Percentiles rank a stretch among this genome's conserved stretches.
These are phyloP conservation scores for Flaveria floridana DNA, from an alignment of 140 eudicot genomes.

Conservation along the genomic window DNA sequence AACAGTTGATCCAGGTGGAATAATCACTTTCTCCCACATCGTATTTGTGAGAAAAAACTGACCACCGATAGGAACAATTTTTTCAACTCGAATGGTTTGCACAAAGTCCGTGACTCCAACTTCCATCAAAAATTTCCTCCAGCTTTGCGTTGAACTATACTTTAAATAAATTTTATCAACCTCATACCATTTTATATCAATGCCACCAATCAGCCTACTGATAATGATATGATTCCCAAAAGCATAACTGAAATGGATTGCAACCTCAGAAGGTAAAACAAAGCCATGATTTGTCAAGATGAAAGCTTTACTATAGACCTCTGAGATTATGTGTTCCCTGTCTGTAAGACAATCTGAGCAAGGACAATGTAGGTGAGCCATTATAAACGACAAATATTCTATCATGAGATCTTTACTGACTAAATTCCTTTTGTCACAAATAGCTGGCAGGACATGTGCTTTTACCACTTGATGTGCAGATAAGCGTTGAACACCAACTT, in stretches of 20 bases:
- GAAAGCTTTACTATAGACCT: conserved; percentile 53
- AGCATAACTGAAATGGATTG: conserved; percentile 64
- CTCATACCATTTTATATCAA: conserved; percentile 72
- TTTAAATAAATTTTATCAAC: conserved; percentile 51
- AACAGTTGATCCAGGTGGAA: conserved; percentile 38
- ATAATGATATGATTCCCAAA: conserved; percentile 59
- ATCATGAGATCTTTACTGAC: conserved; percentile 47
- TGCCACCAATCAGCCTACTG: conserved; percentile 46
- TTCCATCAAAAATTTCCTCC: conserved; percentile 72
- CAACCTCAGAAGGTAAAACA: conserved; percentile 50
- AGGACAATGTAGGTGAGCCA: conserved; percentile 70
- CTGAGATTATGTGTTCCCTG: conserved; percentile 54
- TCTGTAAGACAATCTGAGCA: conserved; percentile 63
- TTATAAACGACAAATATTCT: conserved; percentile 65
- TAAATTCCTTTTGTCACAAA: conserved; percentile 42
- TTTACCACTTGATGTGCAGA: conserved; percentile 75
- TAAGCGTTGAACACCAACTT: conserved; percentile 68
- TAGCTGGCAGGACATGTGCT: conserved; percentile 64
- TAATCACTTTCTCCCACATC: conserved; percentile 35
- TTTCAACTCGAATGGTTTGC: conserved; percentile 54
- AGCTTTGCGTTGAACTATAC: conserved; percentile 44
- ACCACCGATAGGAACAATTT: conserved; percentile 40
- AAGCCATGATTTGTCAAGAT: conserved; percentile 74
- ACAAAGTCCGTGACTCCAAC: conserved; percentile 77
- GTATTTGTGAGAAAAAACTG: conserved; percentile 33